phyloP scores from a whole-genome alignment of 495 filamentous ascomycete genomes.

The Penicillium crystallinum region DNA sequence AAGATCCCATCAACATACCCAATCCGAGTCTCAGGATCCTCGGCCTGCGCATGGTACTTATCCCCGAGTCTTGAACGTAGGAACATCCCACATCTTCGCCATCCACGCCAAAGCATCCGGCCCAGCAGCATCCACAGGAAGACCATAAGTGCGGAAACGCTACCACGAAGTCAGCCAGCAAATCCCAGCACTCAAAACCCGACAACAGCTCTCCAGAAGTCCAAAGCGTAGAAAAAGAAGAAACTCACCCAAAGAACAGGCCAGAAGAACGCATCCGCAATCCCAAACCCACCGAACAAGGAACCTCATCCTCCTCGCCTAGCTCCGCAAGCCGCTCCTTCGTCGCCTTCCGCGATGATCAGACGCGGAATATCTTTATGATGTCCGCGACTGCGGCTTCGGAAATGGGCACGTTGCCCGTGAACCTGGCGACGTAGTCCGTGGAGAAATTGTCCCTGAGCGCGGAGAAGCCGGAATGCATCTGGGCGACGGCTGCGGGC shows the following conservation, averaged over 20 bases:
- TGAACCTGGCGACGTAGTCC: conserved; percentile 41
- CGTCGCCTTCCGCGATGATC: conserved; percentile 17
- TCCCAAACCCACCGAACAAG: conserved; percentile 31
- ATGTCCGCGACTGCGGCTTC: conserved; percentile 26
- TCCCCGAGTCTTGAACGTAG: conserved; percentile 22
- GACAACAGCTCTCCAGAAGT: too few species aligned
- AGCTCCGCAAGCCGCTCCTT: conserved; percentile 20
- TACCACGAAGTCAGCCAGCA: conserved; percentile 7
- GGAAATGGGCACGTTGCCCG: conserved; percentile 25
- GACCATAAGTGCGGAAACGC: conserved; percentile 43
- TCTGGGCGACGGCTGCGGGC: conserved; percentile 49
- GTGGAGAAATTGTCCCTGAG: conserved; percentile 40
- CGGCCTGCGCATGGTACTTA: conserved; percentile 36
- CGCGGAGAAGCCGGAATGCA: conserved; percentile 49
- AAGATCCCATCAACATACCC: conserved; percentile 41
- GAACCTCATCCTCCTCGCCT: conserved; percentile 22
- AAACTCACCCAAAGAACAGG: conserved; percentile 35
- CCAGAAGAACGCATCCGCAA: conserved; percentile 36
- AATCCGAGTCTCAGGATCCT: conserved; percentile 33
- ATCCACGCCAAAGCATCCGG: conserved; percentile 40
- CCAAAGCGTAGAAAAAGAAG: not conserved
- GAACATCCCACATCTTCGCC: conserved; percentile 46
- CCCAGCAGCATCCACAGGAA: conserved; percentile 34
- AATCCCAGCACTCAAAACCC: not conserved
- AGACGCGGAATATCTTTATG: conserved; percentile 17